Percentiles rank a stretch among this genome's conserved stretches.
Evolutionary conservation across 2,329 filamentous ascomycete species (phyloP).

Genomic region (Phaeosphaeriaceae sp.): DNA sequence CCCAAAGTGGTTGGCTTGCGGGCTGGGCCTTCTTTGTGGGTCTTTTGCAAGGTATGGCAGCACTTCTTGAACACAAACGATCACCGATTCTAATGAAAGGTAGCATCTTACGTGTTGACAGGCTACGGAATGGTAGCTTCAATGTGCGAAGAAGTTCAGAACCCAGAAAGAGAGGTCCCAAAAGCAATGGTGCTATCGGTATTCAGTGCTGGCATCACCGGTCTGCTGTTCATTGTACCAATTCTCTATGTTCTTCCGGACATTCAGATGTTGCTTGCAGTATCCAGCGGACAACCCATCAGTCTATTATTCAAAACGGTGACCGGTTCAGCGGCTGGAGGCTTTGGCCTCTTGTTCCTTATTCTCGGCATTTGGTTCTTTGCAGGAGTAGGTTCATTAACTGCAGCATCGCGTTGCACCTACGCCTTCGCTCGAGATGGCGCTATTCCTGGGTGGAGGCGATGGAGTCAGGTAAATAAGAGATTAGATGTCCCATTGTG

Average conservation of each 20-base stretch:
- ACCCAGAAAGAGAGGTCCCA: constrained; percentile 71
- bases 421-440: constrained; percentile 79
- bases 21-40: constrained; percentile 78
- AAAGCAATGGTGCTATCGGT: constrained; percentile 75
- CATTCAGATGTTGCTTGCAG: constrained; percentile 66
- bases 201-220: constrained; percentile 69
- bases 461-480: constrained; percentile 71
- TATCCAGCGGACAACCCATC: constrained; percentile 77
- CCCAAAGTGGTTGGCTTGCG: constrained; percentile 65
- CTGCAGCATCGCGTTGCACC: constrained; percentile 75
- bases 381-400: constrained; percentile 75
- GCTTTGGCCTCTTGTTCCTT: constrained; percentile 76
- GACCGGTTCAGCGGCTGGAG: constrained; percentile 73
- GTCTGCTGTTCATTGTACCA: constrained; percentile 72
- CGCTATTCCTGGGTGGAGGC: constrained; percentile 71
- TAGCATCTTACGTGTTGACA: constrained; percentile 65
- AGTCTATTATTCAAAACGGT: constrained; percentile 76
- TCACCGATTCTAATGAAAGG: no score
- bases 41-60: constrained; percentile 70
- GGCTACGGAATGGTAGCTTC: constrained; percentile 74
- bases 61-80: no score
- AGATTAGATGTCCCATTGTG: constrained; percentile 72
- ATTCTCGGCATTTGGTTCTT: constrained; percentile 80
- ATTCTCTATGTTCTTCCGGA: constrained; percentile 78
- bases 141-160: constrained; percentile 76